Evolutionary conservation across 768 basidiomycete genomes (phyloP).

Genomic region (Trametes sanguinea): DNA sequence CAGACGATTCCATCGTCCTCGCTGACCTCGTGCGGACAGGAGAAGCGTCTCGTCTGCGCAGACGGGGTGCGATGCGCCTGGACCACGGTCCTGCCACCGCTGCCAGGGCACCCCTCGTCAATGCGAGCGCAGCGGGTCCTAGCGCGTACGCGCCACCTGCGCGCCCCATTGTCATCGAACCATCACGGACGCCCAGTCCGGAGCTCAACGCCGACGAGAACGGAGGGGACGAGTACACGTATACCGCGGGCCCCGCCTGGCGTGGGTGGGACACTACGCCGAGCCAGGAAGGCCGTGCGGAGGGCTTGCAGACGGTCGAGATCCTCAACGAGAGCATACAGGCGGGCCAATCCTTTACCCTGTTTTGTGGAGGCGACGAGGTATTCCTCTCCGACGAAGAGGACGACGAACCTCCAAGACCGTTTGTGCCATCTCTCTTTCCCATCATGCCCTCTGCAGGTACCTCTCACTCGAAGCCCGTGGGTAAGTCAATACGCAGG

Average conservation of each 20-base stretch:
- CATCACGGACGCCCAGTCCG: conserved; percentile 16
- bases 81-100: conserved; percentile 40
- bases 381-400: conserved; percentile 8
- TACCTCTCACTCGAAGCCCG: conserved; percentile 20
- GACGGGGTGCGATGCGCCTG: conserved; percentile 71
- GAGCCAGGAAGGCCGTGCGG: conserved; percentile 8
- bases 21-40: conserved; percentile 75
- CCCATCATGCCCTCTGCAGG: conserved; percentile 25
- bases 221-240: conserved; percentile 25
- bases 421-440: conserved; percentile 40
- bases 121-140: conserved; percentile 5
- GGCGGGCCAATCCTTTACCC: conserved; percentile 19
- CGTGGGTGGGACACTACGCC: conserved; percentile 17
- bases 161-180: conserved; percentile 21
- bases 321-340: conserved; percentile 21
- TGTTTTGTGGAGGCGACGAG: conserved; percentile 26
- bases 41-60: conserved; percentile 71
- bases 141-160: conserved; percentile 10
- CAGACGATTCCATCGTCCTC: conserved; percentile 69
- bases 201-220: conserved; percentile 15
- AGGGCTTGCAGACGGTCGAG: conserved; percentile 22
- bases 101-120: conserved; percentile 23
- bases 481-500: conserved; percentile 27
- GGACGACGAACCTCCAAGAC: conserved; percentile 19
- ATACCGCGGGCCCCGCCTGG: conserved; percentile 22